Evolutionary conservation across 2,329 filamentous ascomycete genomes (phyloP).

Genomic region (Fusarium acutatum): DNA sequence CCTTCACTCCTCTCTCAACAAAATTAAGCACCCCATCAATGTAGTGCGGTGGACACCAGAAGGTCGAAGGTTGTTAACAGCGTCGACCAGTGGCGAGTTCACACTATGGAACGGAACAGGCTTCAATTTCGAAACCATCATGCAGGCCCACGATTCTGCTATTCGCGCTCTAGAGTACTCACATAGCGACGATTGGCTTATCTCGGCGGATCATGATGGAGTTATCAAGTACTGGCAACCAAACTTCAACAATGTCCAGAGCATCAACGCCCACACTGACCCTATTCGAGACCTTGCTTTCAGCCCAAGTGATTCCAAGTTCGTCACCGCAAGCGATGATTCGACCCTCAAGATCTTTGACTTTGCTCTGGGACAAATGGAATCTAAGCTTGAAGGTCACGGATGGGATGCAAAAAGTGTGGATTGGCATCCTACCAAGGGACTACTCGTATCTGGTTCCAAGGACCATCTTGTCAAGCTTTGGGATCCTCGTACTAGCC

Average conservation of each 20-base stretch:
- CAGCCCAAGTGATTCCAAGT: constrained; percentile 92
- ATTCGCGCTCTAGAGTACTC: constrained; percentile 88
- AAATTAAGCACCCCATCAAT: constrained; percentile 96
- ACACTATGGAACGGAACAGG: constrained; percentile 98
- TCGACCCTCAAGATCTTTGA: constrained; percentile 95
- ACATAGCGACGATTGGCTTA: constrained; percentile 94
- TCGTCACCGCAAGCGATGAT: constrained; percentile 95
- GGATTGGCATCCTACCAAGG: constrained; percentile 97
- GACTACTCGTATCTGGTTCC: constrained; percentile 91
- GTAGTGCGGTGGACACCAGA: constrained; percentile 98
- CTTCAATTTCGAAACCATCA: constrained; percentile 99
- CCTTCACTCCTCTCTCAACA: constrained; percentile 97
- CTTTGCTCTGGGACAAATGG: constrained; percentile 85
- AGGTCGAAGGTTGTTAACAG: constrained; percentile 88
- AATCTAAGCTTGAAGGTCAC: constrained; percentile 88
- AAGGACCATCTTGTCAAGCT: constrained; percentile 98
- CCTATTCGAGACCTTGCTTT: constrained; percentile 92
- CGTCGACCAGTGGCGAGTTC: constrained; percentile 96
- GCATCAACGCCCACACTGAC: constrained; percentile 88
- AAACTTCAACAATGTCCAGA: constrained; percentile 99
- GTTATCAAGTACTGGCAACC: constrained; percentile 99
- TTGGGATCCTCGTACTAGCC: constrained; percentile 93
- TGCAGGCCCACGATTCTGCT: constrained; percentile 93
- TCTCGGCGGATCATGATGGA: constrained; percentile 94
- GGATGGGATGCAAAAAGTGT: constrained; percentile 98